Evolutionary conservation across 1,139 yeast species (phyloP), one percentile per base, ranked within the genome.

Genomic region (Candida mesenterica): DNA sequence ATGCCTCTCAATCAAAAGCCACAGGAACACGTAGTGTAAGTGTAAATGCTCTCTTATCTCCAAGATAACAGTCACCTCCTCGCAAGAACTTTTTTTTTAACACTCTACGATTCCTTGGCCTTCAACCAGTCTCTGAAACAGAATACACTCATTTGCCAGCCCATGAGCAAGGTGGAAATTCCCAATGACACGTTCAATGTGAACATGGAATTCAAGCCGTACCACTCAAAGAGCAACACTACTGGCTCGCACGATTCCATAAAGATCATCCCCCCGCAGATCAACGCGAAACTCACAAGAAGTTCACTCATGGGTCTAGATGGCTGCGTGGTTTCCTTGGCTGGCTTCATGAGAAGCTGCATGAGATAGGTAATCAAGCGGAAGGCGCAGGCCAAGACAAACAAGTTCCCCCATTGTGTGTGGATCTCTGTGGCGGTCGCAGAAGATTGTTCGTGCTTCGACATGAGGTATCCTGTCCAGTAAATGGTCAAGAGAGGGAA

Each of bases 391-490:
- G 88, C 97, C 45, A 77, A 72, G 13, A 89, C 75, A 42, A 92
- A 70, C 52, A 92, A 61, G 40, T 74, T 72, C 4, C 98, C 98
- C 98, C 98, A 92, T 63, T 88, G 97, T 35, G 75, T 65, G 58
- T 92, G 98, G 43, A 92, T 77, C 24, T 65, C 68, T 1, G 97
- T 87, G 2, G 96, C 80, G 23, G 84, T 72, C 32, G 59, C 67
- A 0, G 92, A 80, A 3, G 90, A 87, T 61, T 92, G 98, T 32
- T 79, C 81, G 60, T 92, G 98, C 59, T 83, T 87, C 2, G 97
- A 88, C 98, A 92, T 92, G 44, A 92, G 70, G n/a, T 83, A 72
- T 17, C 98, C 98, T 1, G 97, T 92, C 96, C 97, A 92, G 61
- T 86, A 92, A 26, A 92, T 85, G 8, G 95, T 88, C 46, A 92